Evolutionary conservation across 1,139 yeast genomes (phyloP).

Genomic region (Arxiozyma bovina): DNA sequence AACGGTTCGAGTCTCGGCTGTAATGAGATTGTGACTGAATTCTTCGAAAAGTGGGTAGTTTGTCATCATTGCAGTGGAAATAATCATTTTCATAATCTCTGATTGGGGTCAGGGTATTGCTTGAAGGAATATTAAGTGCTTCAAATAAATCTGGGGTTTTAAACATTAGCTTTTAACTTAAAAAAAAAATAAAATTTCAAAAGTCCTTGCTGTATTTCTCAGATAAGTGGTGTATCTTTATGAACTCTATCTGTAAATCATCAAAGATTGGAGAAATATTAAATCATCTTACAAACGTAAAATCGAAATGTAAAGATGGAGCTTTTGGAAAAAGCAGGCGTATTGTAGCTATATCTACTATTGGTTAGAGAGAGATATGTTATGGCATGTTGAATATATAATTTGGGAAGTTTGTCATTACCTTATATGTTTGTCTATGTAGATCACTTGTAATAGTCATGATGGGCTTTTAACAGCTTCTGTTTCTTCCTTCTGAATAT

Average conservation of each 20-base stretch:
- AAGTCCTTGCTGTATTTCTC: background rate
- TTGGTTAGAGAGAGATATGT: background rate
- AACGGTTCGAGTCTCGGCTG: background rate
- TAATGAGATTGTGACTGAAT: background rate
- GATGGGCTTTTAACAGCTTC: background rate
- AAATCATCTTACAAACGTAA: background rate
- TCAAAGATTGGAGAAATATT: background rate
- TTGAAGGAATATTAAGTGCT: conserved; percentile 19
- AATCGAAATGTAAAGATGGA: no score
- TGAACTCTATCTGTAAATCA: background rate
- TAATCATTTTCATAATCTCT: conserved; percentile 27
- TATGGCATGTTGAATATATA: background rate
- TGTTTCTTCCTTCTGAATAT: background rate
- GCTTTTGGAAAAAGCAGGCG: no score
- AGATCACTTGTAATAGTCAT: background rate
- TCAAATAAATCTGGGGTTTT: conserved; percentile 22
- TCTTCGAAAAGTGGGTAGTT: conserved; percentile 13
- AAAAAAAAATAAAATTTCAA: background rate
- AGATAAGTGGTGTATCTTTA: background rate
- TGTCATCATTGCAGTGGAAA: conserved; percentile 22
- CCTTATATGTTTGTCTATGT: background rate
- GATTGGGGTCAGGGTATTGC: conserved; percentile 26
- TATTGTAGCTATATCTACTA: background rate
- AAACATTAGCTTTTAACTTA: conserved; percentile 17
- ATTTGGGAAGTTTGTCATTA: no score